Percentiles rank a stretch among this genome's conserved stretches.
Conservation (phyloP, 2,329 filamentous ascomycete species). For the Penicillium digitatum region DNA sequence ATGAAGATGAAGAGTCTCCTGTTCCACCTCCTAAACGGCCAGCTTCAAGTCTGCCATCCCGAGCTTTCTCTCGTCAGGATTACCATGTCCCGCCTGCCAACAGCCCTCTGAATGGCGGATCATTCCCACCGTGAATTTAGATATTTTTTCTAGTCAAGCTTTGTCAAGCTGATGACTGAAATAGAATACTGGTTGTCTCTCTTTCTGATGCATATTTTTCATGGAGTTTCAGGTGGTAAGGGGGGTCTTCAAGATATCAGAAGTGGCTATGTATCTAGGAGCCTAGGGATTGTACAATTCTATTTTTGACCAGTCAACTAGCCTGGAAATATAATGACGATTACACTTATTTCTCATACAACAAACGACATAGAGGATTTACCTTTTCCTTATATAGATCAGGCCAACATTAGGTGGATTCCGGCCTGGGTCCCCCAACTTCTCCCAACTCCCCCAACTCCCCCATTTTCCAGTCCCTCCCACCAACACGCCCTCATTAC, state of each 20-base stretch:
- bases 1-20: constrained; percentile 48
- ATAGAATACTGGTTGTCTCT: background rate
- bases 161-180: background rate
- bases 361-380: background rate
- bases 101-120: constrained; percentile 20
- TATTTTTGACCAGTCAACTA: background rate
- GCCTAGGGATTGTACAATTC: background rate
- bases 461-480: background rate
- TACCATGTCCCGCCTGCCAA: constrained; percentile 21
- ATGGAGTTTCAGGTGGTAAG: constrained; percentile 18
- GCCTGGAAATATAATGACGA: background rate
- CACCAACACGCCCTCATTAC: background rate
- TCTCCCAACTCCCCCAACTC: background rate
- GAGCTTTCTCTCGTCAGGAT: constrained; percentile 21
- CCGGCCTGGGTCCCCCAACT: background rate
- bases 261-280: background rate
- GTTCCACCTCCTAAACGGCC: constrained; percentile 34
- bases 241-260: constrained; percentile 6
- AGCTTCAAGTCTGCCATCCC: constrained; percentile 22
- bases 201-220: constrained; percentile 14
- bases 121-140: constrained; percentile 17
- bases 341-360: background rate
- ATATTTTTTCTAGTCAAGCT: constrained; percentile 13
- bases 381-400: background rate
- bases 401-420: background rate